Conservation (phyloP, 129 eudicot species). For the Flaveria linearis region DNA sequence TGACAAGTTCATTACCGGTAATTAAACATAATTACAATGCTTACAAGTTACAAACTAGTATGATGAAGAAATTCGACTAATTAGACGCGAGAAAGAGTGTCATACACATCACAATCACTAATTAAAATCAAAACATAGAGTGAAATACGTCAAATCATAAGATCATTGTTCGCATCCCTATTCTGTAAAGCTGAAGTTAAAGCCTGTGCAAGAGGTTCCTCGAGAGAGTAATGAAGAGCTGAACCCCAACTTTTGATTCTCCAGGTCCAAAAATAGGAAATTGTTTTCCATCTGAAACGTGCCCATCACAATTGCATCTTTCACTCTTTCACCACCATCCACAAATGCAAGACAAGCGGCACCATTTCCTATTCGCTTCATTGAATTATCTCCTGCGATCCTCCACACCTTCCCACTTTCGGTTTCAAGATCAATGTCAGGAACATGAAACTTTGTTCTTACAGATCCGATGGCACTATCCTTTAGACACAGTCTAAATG, state of each 20-base stretch:
- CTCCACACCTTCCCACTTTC: constrained; percentile 37
- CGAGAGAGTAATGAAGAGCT: constrained; percentile 32
- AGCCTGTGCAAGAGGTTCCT: constrained; percentile 38
- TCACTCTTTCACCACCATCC: constrained; percentile 32
- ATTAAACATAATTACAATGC: too few species aligned
- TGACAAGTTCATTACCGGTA: too few species aligned
- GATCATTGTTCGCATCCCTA: too few species aligned
- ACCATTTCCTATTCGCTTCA: constrained; percentile 23
- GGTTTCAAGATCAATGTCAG: constrained; percentile 33
- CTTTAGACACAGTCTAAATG: constrained; percentile 31
- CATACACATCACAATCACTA: not conserved
- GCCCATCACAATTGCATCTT: constrained; percentile 38
- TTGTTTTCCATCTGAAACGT: constrained; percentile 40
- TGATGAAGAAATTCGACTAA: not conserved
- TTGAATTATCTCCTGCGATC: constrained; percentile 37
- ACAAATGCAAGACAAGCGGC: constrained; percentile 39
- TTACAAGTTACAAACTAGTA: not conserved
- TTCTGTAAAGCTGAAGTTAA: constrained; percentile 34
- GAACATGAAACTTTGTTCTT: constrained; percentile 25
- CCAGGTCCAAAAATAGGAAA: constrained; percentile 38
- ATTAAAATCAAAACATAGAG: not conserved
- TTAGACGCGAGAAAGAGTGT: not conserved
- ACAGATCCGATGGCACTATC: constrained; percentile 22
- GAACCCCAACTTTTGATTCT: constrained; percentile 40
- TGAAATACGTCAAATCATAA: not conserved